phyloP scores from a whole-genome alignment of 1,139 yeast genomes.

The Geotrichum fermentans region DNA sequence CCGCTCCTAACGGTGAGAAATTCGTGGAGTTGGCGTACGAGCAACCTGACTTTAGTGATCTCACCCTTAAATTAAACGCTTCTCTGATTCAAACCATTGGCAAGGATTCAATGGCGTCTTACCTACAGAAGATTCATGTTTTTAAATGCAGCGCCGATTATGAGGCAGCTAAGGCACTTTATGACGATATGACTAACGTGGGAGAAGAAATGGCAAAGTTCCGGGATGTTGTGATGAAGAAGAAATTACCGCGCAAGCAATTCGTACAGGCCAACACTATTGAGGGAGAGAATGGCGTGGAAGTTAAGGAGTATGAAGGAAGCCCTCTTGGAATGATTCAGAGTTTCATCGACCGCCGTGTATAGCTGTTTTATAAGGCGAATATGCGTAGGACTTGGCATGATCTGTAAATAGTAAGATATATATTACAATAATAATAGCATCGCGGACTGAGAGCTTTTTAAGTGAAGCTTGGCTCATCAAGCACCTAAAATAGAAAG shows the following conservation, averaged over 20 bases:
- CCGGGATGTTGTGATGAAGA: constrained; percentile 62
- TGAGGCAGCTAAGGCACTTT: constrained; percentile 57
- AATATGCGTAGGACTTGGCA: too few relatives aligned
- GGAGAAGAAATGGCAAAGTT: constrained; percentile 52
- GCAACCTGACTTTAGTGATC: constrained; percentile 50
- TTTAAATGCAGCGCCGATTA: constrained; percentile 75
- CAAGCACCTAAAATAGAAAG: too few relatives aligned
- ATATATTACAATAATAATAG: too few relatives aligned
- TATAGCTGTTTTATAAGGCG: too few relatives aligned
- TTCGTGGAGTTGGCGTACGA: constrained; percentile 51
- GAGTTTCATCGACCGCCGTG: constrained; percentile 65
- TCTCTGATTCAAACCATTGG: constrained; percentile 54
- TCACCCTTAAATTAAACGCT: constrained; percentile 43
- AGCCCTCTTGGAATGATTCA: constrained; percentile 72
- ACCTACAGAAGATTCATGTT: constrained; percentile 65
- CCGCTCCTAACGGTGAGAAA: constrained; percentile 25
- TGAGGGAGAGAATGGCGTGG: constrained; percentile 41
- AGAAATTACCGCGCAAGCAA: constrained; percentile 78
- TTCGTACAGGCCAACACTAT: constrained; percentile 75
- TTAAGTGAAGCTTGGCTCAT: too few relatives aligned
- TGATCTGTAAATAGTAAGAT: too few relatives aligned
- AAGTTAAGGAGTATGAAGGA: constrained; percentile 66
- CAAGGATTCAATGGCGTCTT: constrained; percentile 66
- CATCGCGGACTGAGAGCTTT: too few relatives aligned
- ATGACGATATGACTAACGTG: constrained; percentile 62